Evolutionary conservation across 345 rosid species (phyloP), one percentile per base, ranked within the genome.

Genomic region (Aquilaria malaccensis): DNA sequence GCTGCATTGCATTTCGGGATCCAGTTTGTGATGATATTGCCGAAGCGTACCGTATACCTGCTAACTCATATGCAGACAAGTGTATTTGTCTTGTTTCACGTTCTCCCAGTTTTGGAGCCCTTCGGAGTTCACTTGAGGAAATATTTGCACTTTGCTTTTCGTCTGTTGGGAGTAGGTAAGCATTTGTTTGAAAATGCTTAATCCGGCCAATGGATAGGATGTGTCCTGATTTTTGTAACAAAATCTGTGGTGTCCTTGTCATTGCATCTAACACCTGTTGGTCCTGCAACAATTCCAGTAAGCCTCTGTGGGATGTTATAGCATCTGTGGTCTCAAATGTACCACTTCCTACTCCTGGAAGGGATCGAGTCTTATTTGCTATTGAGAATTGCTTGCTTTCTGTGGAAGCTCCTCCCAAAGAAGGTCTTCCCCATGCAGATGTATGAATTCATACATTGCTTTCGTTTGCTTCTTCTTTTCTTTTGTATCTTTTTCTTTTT

Each of bases 1-100:
- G 96, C 59, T 94, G 99, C 81, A 80, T 90, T 60, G 86, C 97
- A 46, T 94, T 91, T 72, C 85, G 95, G 56, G 97, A 94, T 83
- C 97, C 91, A 57, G 96, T 94, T 67, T 77, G 88, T 48, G 96
- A 94, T 79, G 99, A 94, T 76, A 81, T 94, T 69, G 83, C 89
- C 33, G 97, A 90, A 81, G 99, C 97, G 56, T 94, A 94, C 68
- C 82, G 66, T 58, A 81, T 91, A 64, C 84, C 93, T 2, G 66
- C 97, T 11, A 79, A 88, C 77, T 88, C 96, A 50, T 88, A 70
- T 70, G 95, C 95, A 60, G 99, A 94, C 69, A 94, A 88, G 80
- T 95, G 99, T 72, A 86, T 95, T 53, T 91, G 96, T 66, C 72
- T 91, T 59, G 89, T 95, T 69, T 95, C 97, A 31, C 96, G 79